A percentile compares a stretch with the other conserved stretches of the same genome.
These are phyloP conservation scores for Kluyveromyces sp. DNA, from an alignment of 1,139 yeast species.

Conservation along the genomic window DNA sequence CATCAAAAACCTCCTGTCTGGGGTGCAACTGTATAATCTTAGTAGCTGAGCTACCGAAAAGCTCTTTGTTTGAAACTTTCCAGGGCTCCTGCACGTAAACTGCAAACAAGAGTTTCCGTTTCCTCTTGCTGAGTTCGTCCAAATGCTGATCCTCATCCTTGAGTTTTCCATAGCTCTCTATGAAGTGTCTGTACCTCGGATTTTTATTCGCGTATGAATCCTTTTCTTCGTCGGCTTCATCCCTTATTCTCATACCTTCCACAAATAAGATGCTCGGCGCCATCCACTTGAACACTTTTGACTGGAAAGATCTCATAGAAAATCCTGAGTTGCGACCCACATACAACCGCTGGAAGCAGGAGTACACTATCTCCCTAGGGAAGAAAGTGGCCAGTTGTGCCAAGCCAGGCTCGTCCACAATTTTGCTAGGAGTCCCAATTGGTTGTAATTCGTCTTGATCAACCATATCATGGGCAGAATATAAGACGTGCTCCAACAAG, in stretches of 20 bases:
- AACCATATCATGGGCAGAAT: constrained; percentile 17
- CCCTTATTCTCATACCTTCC: constrained; percentile 53
- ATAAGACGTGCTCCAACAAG: constrained; percentile 36
- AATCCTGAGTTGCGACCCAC: constrained; percentile 72
- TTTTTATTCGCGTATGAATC: constrained; percentile 29
- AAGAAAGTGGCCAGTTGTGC: constrained; percentile 32
- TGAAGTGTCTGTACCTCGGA: constrained; percentile 46
- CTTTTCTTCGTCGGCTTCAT: constrained; percentile 31
- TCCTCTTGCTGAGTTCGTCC: constrained; percentile 20
- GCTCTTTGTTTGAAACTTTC: constrained; percentile 63
- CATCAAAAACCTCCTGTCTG: constrained; percentile 46
- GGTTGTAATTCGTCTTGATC: constrained; percentile 2
- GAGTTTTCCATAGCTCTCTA: constrained; percentile 45
- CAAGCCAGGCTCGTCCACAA: constrained; percentile 28
- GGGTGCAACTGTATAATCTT: constrained; percentile 62
- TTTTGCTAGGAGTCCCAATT: constrained; percentile 15
- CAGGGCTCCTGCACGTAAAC: constrained; percentile 65
- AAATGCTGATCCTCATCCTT: constrained; percentile 32
- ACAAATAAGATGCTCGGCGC: constrained; percentile 74
- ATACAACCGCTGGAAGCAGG: constrained; percentile 55
- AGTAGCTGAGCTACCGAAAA: constrained; percentile 58
- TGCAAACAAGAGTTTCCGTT: constrained; percentile 49
- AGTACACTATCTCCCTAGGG: constrained; percentile 31
- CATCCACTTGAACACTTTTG: constrained; percentile 81
- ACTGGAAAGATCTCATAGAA: constrained; percentile 79